These are phyloP conservation scores for Colletotrichum neosansevieriae DNA, from an alignment of 2,329 filamentous ascomycete species.

Conservation along the genomic window DNA sequence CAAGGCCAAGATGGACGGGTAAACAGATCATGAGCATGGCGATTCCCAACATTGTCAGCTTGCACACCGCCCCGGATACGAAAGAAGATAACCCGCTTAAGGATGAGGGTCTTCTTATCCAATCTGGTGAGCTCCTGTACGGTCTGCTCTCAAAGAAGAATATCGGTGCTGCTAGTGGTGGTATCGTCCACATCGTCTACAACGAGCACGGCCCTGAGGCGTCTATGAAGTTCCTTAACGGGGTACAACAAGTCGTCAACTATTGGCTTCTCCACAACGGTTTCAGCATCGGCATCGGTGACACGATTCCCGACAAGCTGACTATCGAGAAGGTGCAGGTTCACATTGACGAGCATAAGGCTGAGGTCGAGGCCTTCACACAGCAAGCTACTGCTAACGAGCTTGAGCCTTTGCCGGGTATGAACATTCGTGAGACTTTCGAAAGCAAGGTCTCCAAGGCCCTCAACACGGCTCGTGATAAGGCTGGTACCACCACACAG, in stretches of 20 bases:
- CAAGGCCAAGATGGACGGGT: slow-evolving; percentile 93
- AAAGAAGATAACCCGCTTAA: slow-evolving; percentile 71
- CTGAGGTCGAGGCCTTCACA: slow-evolving; percentile 81
- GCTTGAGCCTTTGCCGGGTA: slow-evolving; percentile 93
- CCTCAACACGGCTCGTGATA: slow-evolving; percentile 94
- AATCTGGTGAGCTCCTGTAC: slow-evolving; percentile 89
- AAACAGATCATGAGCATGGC: slow-evolving; percentile 98
- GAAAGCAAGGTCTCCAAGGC: slow-evolving; percentile 96
- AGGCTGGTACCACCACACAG: slow-evolving; percentile 92
- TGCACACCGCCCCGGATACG: slow-evolving; percentile 74
- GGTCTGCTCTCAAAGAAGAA: slow-evolving; percentile 94
- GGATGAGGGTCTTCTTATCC: slow-evolving; percentile 85
- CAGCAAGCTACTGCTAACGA: slow-evolving; percentile 84
- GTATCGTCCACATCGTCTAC: slow-evolving; percentile 95
- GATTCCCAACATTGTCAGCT: slow-evolving; percentile 87
- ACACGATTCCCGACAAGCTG: slow-evolving; percentile 89
- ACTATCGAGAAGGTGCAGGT: slow-evolving; percentile 89
- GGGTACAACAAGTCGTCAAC: slow-evolving; percentile 92
- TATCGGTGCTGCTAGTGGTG: slow-evolving; percentile 88
- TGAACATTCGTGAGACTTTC: slow-evolving; percentile 98
- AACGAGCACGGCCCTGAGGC: slow-evolving; percentile 91
- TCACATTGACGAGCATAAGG: slow-evolving; percentile 85
- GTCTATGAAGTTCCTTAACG: slow-evolving; percentile 96
- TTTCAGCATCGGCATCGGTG: slow-evolving; percentile 98
- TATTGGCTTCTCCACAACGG: slow-evolving; percentile 98